Conservation (phyloP, 257 asterid species). For the Rhazya stricta region DNA sequence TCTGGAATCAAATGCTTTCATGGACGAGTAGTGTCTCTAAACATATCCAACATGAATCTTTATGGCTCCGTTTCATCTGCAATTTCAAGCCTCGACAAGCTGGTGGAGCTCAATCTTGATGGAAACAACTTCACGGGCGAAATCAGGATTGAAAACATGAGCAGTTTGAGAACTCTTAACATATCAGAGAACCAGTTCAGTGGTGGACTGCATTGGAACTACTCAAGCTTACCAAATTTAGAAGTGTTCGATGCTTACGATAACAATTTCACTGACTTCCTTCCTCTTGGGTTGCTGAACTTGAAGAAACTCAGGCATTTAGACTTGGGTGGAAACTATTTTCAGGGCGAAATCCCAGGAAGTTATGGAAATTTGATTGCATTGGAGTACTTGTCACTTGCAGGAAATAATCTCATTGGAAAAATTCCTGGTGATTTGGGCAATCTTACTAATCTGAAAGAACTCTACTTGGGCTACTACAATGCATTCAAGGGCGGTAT, state of each 20-base stretch:
- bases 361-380: conserved; percentile 50
- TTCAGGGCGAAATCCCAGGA: conserved; percentile 55
- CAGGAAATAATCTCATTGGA: conserved; percentile 81
- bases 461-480: conserved; percentile 73
- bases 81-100: conserved; percentile 53
- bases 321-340: conserved; percentile 84
- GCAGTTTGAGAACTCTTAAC: conserved; percentile 56
- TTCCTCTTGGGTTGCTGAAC: conserved; percentile 55
- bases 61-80: conserved; percentile 67
- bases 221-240: conserved; percentile 47
- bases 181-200: conserved; percentile 62
- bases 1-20: conserved; percentile 57
- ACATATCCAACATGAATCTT: conserved; percentile 64
- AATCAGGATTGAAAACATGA: conserved; percentile 56
- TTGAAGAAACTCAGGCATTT: conserved; percentile 61
- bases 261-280: conserved; percentile 67
- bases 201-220: conserved; percentile 74
- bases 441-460: conserved; percentile 68
- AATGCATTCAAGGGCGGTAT: conserved; percentile 70
- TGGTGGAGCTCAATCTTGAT: conserved; percentile 64
- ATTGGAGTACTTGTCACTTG: conserved; percentile 65
- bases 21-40: conserved; percentile 52
- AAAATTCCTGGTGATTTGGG: conserved; percentile 67
- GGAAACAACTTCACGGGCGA: conserved; percentile 97
- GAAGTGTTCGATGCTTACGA: conserved; percentile 73